Evolutionary conservation across 1,284 basidiomycete genomes (phyloP).

Genomic region (Termitomyces sp.): DNA sequence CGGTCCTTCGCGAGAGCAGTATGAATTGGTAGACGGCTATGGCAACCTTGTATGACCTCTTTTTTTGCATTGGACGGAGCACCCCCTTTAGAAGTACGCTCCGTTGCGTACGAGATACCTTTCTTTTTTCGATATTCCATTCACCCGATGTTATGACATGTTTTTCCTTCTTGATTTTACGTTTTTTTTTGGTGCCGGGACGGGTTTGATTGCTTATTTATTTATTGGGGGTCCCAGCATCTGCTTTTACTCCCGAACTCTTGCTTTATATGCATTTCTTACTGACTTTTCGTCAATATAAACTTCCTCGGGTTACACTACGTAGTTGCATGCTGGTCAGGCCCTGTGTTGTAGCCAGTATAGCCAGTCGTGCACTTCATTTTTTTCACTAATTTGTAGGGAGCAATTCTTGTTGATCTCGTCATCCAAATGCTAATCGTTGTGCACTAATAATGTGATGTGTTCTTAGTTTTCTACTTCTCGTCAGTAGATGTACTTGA

Average conservation of each 20-base stretch:
- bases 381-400: conserved; percentile 12
- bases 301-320: conserved; percentile 13
- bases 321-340: conserved; percentile 19
- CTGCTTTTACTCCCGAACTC: not conserved
- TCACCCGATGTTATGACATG: not conserved
- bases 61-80: conserved; percentile 1
- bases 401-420: not conserved
- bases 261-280: not conserved
- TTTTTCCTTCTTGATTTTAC: not conserved
- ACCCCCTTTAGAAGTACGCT: not conserved
- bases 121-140: not conserved
- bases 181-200: conserved; percentile 12
- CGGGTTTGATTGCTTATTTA: conserved; percentile 11
- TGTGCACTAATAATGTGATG: not conserved
- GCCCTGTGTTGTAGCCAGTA: conserved; percentile 14
- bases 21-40: conserved; percentile 58
- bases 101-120: not conserved
- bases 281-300: not conserved
- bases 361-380: conserved; percentile 13
- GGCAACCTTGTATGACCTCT: not conserved
- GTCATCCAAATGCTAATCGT: not conserved
- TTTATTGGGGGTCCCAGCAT: not conserved
- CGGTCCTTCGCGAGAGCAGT: conserved; percentile 64
- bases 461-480: not conserved
- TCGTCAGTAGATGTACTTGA: too few species aligned